phyloP scores from a whole-genome alignment of 148 eudicot genomes.

The Fagopyrum tataricum region DNA sequence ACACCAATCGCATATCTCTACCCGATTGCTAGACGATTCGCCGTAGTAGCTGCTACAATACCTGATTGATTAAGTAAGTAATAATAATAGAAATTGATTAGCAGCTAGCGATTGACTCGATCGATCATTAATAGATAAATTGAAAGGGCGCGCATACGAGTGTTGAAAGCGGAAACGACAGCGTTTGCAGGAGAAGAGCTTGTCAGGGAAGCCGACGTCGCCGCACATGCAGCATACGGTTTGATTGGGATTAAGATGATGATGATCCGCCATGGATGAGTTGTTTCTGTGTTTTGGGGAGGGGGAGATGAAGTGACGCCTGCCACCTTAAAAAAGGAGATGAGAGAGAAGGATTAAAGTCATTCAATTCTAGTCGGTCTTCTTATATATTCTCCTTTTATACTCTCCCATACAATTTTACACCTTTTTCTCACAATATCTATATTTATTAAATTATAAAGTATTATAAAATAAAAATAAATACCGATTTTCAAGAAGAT shows the following conservation, averaged over 20 bases:
- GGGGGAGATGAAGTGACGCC: background rate
- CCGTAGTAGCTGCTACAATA: background rate
- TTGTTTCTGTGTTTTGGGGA: background rate
- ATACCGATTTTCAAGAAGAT: too few relatives aligned
- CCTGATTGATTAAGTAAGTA: too few relatives aligned
- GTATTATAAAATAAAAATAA: too few relatives aligned
- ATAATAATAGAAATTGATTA: too few relatives aligned
- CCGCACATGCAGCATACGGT: slow-evolving; percentile 40
- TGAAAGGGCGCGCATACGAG: background rate
- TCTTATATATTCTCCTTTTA: background rate
- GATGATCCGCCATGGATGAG: background rate
- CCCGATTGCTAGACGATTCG: background rate
- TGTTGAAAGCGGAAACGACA: slow-evolving; percentile 16
- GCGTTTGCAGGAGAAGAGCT: slow-evolving; percentile 66
- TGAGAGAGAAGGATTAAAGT: background rate
- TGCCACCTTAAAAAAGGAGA: background rate
- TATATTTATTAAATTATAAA: too few relatives aligned
- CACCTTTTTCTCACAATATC: too few relatives aligned
- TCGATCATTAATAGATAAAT: background rate
- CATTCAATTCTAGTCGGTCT: background rate
- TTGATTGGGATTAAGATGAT: background rate
- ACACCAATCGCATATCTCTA: background rate
- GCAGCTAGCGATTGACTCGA: too few relatives aligned
- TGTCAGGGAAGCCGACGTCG: slow-evolving; percentile 51
- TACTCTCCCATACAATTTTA: background rate